Evolutionary conservation across 177 flowering plant species (phyloP).

Genomic region (Vitis hybrid): DNA sequence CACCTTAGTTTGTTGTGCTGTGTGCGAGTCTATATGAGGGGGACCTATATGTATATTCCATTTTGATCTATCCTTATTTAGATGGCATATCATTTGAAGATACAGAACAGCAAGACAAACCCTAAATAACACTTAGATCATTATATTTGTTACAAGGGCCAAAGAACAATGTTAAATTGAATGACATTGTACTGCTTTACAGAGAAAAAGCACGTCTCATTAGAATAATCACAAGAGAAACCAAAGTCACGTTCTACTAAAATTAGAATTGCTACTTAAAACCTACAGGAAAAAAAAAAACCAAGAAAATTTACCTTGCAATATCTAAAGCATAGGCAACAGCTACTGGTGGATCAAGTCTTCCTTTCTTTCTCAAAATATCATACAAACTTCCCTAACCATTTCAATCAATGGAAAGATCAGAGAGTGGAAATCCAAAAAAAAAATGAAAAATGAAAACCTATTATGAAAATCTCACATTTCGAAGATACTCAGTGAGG

Average conservation of each 20-base stretch:
- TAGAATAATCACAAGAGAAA: background rate
- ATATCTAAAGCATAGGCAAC: conserved; percentile 61
- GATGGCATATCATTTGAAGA: background rate
- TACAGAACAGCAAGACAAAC: background rate
- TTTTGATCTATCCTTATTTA: no score
- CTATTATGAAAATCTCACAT: conserved; percentile 32
- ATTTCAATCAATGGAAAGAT: conserved; percentile 8
- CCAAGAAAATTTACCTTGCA: conserved; percentile 42
- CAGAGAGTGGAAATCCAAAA: conserved; percentile 2
- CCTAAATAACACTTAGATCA: background rate
- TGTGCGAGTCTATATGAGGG: no score
- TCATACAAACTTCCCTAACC: conserved; percentile 59
- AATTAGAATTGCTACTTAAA: background rate
- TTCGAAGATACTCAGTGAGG: conserved; percentile 58
- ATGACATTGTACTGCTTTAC: background rate
- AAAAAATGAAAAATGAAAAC: background rate
- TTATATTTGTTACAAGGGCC: background rate
- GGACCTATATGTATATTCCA: no score
- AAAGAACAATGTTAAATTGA: background rate
- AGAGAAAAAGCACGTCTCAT: background rate
- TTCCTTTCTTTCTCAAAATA: conserved; percentile 48
- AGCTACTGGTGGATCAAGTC: conserved; percentile 49
- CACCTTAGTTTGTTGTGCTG: no score
- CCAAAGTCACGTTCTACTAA: background rate
- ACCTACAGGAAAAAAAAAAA: background rate